phyloP scores from a whole-genome alignment of 352 stramenopile species.

The Globisporangium nodosum region DNA sequence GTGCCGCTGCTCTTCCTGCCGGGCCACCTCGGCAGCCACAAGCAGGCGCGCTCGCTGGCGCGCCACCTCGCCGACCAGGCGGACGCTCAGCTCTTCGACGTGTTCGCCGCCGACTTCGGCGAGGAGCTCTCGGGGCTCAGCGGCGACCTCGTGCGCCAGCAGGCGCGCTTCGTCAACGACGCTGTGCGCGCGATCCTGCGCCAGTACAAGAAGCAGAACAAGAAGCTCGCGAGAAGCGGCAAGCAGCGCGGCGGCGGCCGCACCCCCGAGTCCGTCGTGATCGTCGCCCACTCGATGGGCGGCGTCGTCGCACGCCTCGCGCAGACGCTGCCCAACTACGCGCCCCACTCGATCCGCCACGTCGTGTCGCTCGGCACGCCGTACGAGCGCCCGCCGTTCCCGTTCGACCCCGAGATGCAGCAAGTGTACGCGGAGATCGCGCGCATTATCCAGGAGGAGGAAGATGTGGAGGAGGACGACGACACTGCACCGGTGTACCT shows the following conservation, averaged over 20 bases:
- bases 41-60: conserved; percentile 72
- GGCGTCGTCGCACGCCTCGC: conserved; percentile 64
- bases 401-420: conserved; percentile 65
- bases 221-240: conserved; percentile 13
- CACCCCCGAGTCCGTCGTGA: conserved; percentile 53
- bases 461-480: conserved; percentile 3
- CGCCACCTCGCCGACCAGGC: conserved; percentile 59
- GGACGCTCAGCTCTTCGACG: conserved; percentile 52
- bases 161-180: conserved; percentile 74
- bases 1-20: conserved; percentile 80
- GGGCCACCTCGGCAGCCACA: conserved; percentile 81
- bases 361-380: conserved; percentile 69
- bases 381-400: conserved; percentile 44
- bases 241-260: conserved; percentile 5
- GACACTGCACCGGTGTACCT: conserved; percentile 41
- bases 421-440: conserved; percentile 47
- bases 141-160: conserved; percentile 57
- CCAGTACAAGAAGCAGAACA: conserved; percentile 65
- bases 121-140: conserved; percentile 69
- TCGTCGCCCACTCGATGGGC: conserved; percentile 85
- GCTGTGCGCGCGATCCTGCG: conserved; percentile 63
- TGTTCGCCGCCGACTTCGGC: conserved; percentile 79
- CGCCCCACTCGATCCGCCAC: conserved; percentile 65
- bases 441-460: conserved; percentile 9
- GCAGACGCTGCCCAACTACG: conserved; percentile 68